Conservation (phyloP, 1,139 yeast species). For the Kodamaea arcana region DNA sequence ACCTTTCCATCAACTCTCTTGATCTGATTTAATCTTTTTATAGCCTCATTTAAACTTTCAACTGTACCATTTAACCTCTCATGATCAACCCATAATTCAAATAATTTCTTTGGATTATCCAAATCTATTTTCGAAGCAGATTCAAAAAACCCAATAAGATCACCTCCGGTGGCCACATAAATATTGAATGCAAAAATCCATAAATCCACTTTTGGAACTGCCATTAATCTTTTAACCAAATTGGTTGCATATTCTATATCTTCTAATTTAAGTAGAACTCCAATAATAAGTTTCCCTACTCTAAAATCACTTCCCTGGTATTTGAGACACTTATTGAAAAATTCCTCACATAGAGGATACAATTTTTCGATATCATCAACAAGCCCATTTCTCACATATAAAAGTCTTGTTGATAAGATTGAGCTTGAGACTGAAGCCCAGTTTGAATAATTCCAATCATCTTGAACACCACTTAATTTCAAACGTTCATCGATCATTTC, state of each 20-base stretch:
- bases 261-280: constrained; percentile 24
- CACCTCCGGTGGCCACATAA: constrained; percentile 18
- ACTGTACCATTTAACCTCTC: constrained; percentile 33
- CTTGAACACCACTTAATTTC: constrained; percentile 5
- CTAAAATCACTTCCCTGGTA: constrained; percentile 22
- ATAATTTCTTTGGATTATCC: constrained; percentile 51
- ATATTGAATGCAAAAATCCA: constrained; percentile 47
- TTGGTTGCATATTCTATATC: constrained; percentile 24
- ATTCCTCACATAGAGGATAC: constrained; percentile 9
- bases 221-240: constrained; percentile 22
- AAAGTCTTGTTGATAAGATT: constrained; percentile 13
- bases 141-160: constrained; percentile 14
- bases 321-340: constrained; percentile 20
- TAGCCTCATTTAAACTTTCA: constrained; percentile 3
- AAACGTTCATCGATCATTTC: background rate
- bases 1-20: too few relatives aligned
- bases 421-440: constrained; percentile 37
- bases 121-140: constrained; percentile 18
- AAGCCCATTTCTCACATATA: constrained; percentile 11
- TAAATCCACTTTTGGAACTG: constrained; percentile 36
- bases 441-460: constrained; percentile 23
- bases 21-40: background rate
- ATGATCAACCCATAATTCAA: constrained; percentile 43
- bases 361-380: constrained; percentile 12
- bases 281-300: constrained; percentile 37